Evolutionary conservation across 805 yeast genomes (phyloP).

Genomic region (Hagleromyces aurorensis): DNA sequence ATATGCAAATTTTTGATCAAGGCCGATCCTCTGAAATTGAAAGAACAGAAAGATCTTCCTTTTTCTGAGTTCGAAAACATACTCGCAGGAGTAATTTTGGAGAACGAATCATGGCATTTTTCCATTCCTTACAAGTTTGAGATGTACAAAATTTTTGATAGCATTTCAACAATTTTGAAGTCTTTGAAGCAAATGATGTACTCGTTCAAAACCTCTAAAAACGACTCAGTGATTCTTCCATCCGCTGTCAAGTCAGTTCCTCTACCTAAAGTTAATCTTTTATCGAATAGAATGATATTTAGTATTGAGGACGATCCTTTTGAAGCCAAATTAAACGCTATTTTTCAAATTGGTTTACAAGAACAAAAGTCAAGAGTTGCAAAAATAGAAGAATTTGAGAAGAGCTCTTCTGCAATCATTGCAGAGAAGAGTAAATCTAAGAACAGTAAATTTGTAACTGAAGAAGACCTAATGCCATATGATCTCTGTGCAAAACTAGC

Average conservation of each 20-base stretch:
- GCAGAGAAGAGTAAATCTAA: constrained; percentile 3
- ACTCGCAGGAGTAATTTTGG: constrained; percentile 34
- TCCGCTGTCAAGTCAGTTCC: constrained; percentile 33
- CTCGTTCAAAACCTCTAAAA: constrained; percentile 38
- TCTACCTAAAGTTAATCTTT: constrained; percentile 52
- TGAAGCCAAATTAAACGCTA: constrained; percentile 61
- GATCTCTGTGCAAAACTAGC: constrained; percentile 6
- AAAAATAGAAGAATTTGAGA: constrained; percentile 39
- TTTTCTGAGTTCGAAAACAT: constrained; percentile 11
- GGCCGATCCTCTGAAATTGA: constrained; percentile 27
- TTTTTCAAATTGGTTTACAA: constrained; percentile 55
- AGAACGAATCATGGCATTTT: constrained; percentile 39
- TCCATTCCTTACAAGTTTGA: constrained; percentile 67
- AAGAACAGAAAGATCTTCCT: constrained; percentile 13
- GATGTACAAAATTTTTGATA: constrained; percentile 74
- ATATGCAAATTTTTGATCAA: constrained; percentile 30
- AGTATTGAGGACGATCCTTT: constrained; percentile 85
- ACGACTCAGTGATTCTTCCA: constrained; percentile 35
- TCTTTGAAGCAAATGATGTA: constrained; percentile 51
- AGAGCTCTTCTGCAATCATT: constrained; percentile 13
- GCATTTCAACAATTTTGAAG: constrained; percentile 59
- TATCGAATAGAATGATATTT: constrained; percentile 48
- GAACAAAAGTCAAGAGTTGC: constrained; percentile 58
- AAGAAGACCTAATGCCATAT: constrained; percentile 3
- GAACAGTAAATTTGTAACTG: constrained; percentile 1